Evolutionary conservation across 805 yeast species (phyloP), one percentile per base, ranked within the genome.

Genomic region (Candida nanaspora): DNA sequence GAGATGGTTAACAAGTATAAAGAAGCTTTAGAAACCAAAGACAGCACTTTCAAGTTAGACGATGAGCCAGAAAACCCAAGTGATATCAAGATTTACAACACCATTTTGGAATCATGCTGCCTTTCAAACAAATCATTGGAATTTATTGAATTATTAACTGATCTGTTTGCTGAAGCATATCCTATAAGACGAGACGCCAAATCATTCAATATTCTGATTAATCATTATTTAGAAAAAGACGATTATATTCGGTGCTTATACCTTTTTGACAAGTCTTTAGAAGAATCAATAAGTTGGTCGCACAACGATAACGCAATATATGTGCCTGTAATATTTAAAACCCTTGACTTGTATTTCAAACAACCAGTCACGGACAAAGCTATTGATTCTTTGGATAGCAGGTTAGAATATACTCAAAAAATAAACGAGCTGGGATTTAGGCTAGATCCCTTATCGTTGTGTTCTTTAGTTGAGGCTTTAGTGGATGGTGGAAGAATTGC

Each of bases 221-320:
- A 61, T 13, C 48, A 66, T 19, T 56, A 57, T 2, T 44, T 71
- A 10, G 38, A 40, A 8, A 44, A 46, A 2, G 47, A 50, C 2
- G 65, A 84, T 33, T 46, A 53, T 15, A 47, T 47, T 6, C 49
- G 46, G 18, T 69, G 70, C 1, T 51, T 62, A 15, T 40, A 51
- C 15, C 33, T 63, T 6, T 72, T 70, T 49, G 49, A 63, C 6
- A 56, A 66, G 37, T 48, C 68, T 6, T 46, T 55, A 5, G 50
- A 62, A 22, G 75, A 72, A 28, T 41, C 48, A n/a, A 62, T 68
- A 6, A 64, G 65, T 22, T 75, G 80, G 79, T 62, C 59, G 25
- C 53, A 52, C 34, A 65, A 61, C 14, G 49, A 49, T 35, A 55
- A 56, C 42, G 59, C 61, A 2, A 47, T 47, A 22, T 53, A 57